These are phyloP conservation scores for Castanopsis chinensis DNA, from an alignment of 306 rosid genomes.

Conservation along the genomic window DNA sequence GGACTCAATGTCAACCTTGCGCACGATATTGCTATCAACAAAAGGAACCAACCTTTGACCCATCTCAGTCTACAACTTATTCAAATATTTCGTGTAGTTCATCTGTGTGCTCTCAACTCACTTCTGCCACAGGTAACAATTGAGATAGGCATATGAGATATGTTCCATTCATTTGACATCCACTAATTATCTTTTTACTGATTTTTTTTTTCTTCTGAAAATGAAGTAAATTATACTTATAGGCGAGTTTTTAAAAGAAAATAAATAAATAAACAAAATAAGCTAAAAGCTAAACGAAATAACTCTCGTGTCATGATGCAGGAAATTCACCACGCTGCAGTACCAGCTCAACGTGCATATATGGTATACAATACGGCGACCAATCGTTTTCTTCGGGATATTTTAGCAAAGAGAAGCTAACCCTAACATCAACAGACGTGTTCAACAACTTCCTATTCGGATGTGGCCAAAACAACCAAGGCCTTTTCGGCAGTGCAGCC, in stretches of 20 bases:
- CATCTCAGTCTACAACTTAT: slow-evolving; percentile 41
- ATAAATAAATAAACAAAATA: too few relatives aligned
- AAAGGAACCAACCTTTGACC: slow-evolving; percentile 46
- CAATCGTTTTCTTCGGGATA: slow-evolving; percentile 56
- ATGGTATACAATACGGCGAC: slow-evolving; percentile 54
- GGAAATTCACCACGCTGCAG: slow-evolving; percentile 45
- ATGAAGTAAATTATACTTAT: too few relatives aligned
- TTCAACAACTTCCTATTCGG: slow-evolving; percentile 48
- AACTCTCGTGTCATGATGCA: neutral
- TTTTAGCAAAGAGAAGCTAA: slow-evolving; percentile 47
- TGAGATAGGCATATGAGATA: too few relatives aligned
- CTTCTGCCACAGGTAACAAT: slow-evolving; percentile 47
- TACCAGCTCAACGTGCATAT: slow-evolving; percentile 38
- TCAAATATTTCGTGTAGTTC: slow-evolving; percentile 51
- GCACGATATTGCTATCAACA: slow-evolving; percentile 48
- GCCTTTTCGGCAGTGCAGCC: slow-evolving; percentile 54
- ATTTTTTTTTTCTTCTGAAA: too few relatives aligned
- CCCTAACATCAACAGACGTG: slow-evolving; percentile 25
- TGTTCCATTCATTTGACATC: too few relatives aligned
- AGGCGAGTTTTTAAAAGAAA: too few relatives aligned
- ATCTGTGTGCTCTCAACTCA: slow-evolving; percentile 37
- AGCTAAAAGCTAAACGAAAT: too few relatives aligned
- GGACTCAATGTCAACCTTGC: slow-evolving; percentile 85
- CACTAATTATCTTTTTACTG: too few relatives aligned
- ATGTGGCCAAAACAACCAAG: slow-evolving; percentile 74